Evolutionary conservation across 1,284 basidiomycete genomes (phyloP).

Genomic region (Sphaerobolus stellatus): DNA sequence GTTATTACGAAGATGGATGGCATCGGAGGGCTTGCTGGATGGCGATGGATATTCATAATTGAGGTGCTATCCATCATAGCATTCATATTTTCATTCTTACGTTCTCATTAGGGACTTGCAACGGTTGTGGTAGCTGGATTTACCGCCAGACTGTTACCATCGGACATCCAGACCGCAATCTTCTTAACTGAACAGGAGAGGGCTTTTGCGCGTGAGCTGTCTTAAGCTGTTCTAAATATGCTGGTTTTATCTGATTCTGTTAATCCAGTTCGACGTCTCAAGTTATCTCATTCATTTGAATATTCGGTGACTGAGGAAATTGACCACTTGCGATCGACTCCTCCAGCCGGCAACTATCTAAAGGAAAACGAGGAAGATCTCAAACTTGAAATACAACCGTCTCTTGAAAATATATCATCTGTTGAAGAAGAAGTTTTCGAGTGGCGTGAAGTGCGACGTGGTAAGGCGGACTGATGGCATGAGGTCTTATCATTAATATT

Average conservation of each 20-base stretch:
- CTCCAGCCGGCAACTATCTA: too few relatives aligned
- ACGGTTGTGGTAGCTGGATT: too few relatives aligned
- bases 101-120: slow-evolving; percentile 35
- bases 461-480: too few relatives aligned
- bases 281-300: slow-evolving; percentile 28
- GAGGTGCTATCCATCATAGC: background rate
- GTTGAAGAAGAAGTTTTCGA: too few relatives aligned
- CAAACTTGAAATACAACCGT: background rate
- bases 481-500: too few relatives aligned
- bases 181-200: slow-evolving; percentile 31
- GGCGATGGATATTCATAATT: slow-evolving; percentile 41
- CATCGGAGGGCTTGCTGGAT: slow-evolving; percentile 29
- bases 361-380: too few relatives aligned
- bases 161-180: slow-evolving; percentile 31
- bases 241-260: too few relatives aligned
- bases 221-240: background rate
- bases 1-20: slow-evolving; percentile 39
- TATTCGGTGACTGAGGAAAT: too few relatives aligned
- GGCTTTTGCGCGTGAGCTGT: slow-evolving; percentile 29
- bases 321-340: too few relatives aligned
- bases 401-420: background rate
- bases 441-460: too few relatives aligned
- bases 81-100: background rate
- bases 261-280: slow-evolving; percentile 45
- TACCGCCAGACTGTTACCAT: slow-evolving; percentile 28